Base-by-base conservation (phyloP, 805 yeast species). In the Schwanniomyces occidentalis region DNA sequence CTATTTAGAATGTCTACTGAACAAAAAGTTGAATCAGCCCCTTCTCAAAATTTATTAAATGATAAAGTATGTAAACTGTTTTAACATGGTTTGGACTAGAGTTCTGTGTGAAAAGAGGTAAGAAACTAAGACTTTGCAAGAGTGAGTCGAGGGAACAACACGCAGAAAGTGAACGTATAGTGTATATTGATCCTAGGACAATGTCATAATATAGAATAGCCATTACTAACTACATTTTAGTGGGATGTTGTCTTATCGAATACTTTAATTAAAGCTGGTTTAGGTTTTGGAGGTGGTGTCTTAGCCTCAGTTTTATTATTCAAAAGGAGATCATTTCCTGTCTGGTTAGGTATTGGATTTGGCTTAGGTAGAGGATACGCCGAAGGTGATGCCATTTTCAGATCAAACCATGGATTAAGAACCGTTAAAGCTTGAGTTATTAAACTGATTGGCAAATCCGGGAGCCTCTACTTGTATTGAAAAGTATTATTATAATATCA, bases 201-300 rank as follows among this genome's bases (percentile, higher is more conserved):
- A n/a, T n/a, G n/a, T n/a, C n/a, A n/a, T n/a, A n/a, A n/a, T n/a
- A n/a, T n/a, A n/a, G n/a, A n/a, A n/a, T n/a, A n/a, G n/a, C n/a
- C n/a, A n/a, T n/a, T 27, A 41, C 37, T 30, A 54, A 53, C 22
- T 13, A 16, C 16, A 27, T n/a, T 31, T 24, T 30, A 68, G 63
- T 93, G 99, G 99, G 99, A 93, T 64, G 85, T 89, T 47, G 97
- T 90, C 35, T 73, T 93, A 56, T 89, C 99, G 40, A 93, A 93
- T 70, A 80, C 95, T 43, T 71, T 93, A 45, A 95, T 93, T 50
- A 93, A 93, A 66, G 85, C 96, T 51, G 96, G 96, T 13, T 75
- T 93, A 45, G 99, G 99, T 32, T 82, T 93, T 49, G 98, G 98
- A 46, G 93, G 83, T 29, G 99, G 99, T 66, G 95, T 93, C 21